Evolutionary conservation across 2,329 filamentous ascomycete genomes (phyloP), one percentile per base, ranked within the genome.

Genomic region (Lachnellula subtilissima): DNA sequence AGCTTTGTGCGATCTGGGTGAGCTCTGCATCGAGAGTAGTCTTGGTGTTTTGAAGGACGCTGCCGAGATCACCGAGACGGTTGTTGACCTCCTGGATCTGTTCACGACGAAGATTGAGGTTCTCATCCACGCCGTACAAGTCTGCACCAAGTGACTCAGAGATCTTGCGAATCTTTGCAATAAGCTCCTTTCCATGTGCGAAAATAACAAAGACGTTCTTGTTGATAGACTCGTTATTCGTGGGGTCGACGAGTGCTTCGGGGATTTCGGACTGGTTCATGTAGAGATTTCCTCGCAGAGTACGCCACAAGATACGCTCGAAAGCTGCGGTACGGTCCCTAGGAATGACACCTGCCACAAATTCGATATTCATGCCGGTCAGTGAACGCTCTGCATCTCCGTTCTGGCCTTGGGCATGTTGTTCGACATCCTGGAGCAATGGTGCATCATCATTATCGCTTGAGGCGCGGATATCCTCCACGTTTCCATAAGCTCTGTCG

Each of bases 131-230:
- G 64, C 86, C 91, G 80, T 99, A 99, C 59, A 97, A 83, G 70
- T 96, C 91, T 54, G 95, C 94, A 59, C 93, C 90, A 74, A 99
- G 87, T 8, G 92, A 97, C 76, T 99, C 94, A 1, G 93, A 97
- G 59, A 99, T 97, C 82, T 97, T 97, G 70, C 94, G 86, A 71
- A 99, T 97, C 84, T 99, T 99, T 69, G 92, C 89, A 67, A 99
- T 86, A 65, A 99, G 96, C 74, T 97, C 93, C 75, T 96, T 96
- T 70, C 94, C 94, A 69, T 99, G 94, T 12, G 94, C 94, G 67
- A 99, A 99, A 73, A 99, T 99, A 69, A 99, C 93, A 69, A 99
- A 99, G 54, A 99, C 94, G 67, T 97, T 99, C 85, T 99, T 99
- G 78, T 88, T 85, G 66, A 95, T 82, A 62, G 89, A 81, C 75